phyloP scores from a whole-genome alignment of 441 rosid species.

The Mallotus repandus region DNA sequence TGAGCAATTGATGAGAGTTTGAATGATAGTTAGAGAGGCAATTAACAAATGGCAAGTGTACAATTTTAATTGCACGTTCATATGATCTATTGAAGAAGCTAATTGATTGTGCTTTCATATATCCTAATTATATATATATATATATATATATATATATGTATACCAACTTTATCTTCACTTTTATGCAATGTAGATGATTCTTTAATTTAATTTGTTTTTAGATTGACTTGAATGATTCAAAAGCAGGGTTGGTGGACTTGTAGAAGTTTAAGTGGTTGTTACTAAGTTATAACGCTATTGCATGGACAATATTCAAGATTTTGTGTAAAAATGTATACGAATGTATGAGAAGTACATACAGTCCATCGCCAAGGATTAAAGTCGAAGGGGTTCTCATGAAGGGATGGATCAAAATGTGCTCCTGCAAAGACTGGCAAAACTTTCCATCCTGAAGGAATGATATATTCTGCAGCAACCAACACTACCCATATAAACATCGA shows the following conservation, averaged over 20 bases:
- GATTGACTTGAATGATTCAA: too few relatives aligned
- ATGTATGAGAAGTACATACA: slow-evolving; percentile 30
- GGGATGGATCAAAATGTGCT: slow-evolving; percentile 58
- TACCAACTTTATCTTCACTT: too few relatives aligned
- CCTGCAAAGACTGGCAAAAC: slow-evolving; percentile 67
- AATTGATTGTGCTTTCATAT: too few relatives aligned
- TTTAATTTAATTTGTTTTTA: too few relatives aligned
- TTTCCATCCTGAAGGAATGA: slow-evolving; percentile 80
- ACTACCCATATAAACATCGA: not conserved
- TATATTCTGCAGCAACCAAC: slow-evolving; percentile 36
- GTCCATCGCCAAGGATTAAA: slow-evolving; percentile 90
- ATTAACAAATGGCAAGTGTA: not conserved
- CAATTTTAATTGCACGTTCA: too few relatives aligned
- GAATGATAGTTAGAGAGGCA: not conserved
- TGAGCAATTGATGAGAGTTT: not conserved
- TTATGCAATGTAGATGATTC: too few relatives aligned
- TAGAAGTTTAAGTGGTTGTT: too few relatives aligned
- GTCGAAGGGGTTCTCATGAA: slow-evolving; percentile 62
- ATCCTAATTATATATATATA: too few relatives aligned
- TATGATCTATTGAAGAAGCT: not conserved
- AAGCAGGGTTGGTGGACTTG: too few relatives aligned
- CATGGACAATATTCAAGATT: too few relatives aligned
- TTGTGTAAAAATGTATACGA: not conserved
- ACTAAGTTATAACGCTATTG: too few relatives aligned
- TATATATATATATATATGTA: too few relatives aligned